Conservation (phyloP, 192 early-diverging fungal species). For the Thamnidium elegans region DNA sequence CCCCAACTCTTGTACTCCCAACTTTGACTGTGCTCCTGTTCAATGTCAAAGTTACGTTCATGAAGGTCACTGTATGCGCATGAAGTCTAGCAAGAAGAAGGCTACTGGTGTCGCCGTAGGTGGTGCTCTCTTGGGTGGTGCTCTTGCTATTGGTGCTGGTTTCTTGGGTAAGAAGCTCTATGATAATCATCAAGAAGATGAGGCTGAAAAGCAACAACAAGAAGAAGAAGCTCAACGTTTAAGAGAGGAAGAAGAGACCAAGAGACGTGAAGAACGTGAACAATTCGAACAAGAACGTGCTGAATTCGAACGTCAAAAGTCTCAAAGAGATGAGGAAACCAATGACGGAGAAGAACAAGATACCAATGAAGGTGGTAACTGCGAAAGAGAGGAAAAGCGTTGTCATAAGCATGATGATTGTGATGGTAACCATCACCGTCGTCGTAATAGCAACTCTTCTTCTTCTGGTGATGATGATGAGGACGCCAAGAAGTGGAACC, state of each 20-base stretch:
- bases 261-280: slow-evolving; percentile 18
- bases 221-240: slow-evolving; percentile 11
- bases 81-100: slow-evolving; percentile 43
- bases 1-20: slow-evolving; percentile 26
- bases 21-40: slow-evolving; percentile 13
- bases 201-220: slow-evolving; percentile 32
- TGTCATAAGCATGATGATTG: slow-evolving; percentile 17
- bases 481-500: slow-evolving; percentile 38
- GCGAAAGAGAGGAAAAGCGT: slow-evolving; percentile 10
- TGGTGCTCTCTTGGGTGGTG: slow-evolving; percentile 38
- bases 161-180: slow-evolving; percentile 43
- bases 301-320: slow-evolving; percentile 1
- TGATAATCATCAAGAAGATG: slow-evolving; percentile 33
- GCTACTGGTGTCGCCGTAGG: slow-evolving; percentile 36
- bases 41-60: slow-evolving; percentile 34
- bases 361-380: background rate
- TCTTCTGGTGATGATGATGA: background rate
- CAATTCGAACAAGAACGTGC: slow-evolving; percentile 22
- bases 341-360: background rate
- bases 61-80: slow-evolving; percentile 40
- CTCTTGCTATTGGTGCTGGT: slow-evolving; percentile 43
- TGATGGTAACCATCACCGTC: slow-evolving; percentile 9
- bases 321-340: background rate
- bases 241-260: slow-evolving; percentile 27
- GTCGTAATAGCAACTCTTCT: slow-evolving; percentile 2